Evolutionary conservation across 495 filamentous ascomycete genomes (phyloP).

Genomic region (Penicillium manginii): DNA sequence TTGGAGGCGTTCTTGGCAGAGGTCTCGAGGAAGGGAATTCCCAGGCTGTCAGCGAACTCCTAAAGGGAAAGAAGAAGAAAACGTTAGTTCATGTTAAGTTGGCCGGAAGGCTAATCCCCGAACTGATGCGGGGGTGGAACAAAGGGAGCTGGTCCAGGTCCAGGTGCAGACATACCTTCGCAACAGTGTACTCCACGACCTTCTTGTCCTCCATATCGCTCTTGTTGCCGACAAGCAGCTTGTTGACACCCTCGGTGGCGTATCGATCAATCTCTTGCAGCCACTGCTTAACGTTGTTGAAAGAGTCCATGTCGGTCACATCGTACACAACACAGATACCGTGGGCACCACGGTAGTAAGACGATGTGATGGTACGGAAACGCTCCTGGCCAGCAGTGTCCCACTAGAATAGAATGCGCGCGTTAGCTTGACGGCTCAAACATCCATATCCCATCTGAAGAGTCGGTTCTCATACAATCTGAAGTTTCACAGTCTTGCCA

Average conservation of each 20-base stretch:
- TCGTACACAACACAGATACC: slow-evolving; percentile 99
- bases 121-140: not conserved
- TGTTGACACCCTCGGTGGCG: slow-evolving; percentile 98
- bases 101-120: no score
- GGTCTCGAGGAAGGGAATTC: slow-evolving; percentile 99
- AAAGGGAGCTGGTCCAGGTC: not conserved
- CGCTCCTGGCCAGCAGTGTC: slow-evolving; percentile 98
- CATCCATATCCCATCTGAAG: not conserved
- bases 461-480: slow-evolving; percentile 74
- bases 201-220: slow-evolving; percentile 99
- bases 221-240: slow-evolving; percentile 98
- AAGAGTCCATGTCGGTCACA: slow-evolving; percentile 99
- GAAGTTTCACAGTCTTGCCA: slow-evolving; percentile 98
- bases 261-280: slow-evolving; percentile 99
- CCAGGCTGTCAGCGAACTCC: slow-evolving; percentile 99
- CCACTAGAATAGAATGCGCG: slow-evolving; percentile 69
- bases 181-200: slow-evolving; percentile 98
- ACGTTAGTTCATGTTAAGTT: slow-evolving; percentile 19
- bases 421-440: slow-evolving; percentile 15
- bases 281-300: slow-evolving; percentile 99
- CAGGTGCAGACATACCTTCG: slow-evolving; percentile 69
- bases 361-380: slow-evolving; percentile 99
- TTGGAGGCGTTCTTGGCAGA: slow-evolving; percentile 99
- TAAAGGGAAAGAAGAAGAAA: slow-evolving; percentile 38
- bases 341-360: slow-evolving; percentile 98